A percentile compares a stretch with the other conserved stretches of the same genome.
Conservation (phyloP, 2,329 filamentous ascomycete species). For the Aspergillus sp. region DNA sequence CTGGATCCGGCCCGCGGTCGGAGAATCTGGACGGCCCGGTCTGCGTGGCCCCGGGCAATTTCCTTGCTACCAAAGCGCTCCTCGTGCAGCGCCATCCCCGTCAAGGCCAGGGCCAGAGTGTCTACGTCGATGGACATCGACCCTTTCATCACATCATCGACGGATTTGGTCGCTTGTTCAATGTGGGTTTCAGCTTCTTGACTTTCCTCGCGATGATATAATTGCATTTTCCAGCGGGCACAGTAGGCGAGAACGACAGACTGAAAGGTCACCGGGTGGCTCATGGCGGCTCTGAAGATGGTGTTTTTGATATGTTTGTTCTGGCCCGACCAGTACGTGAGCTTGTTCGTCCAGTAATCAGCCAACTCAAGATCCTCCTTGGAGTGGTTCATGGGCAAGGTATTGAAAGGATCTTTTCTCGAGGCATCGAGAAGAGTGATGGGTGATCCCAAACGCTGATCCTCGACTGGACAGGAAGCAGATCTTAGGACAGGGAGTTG, state of each 20-base stretch:
- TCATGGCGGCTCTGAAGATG: slow-evolving; percentile 35
- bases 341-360: slow-evolving; percentile 35
- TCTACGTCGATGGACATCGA: slow-evolving; percentile 24
- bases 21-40: slow-evolving; percentile 33
- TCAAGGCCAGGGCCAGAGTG: slow-evolving; percentile 31
- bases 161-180: slow-evolving; percentile 22
- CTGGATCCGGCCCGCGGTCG: slow-evolving; percentile 27
- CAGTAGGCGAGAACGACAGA: slow-evolving; percentile 37
- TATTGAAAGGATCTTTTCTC: slow-evolving; percentile 33
- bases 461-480: slow-evolving; percentile 9
- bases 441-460: slow-evolving; percentile 19
- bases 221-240: slow-evolving; percentile 35
- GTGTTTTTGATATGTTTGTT: slow-evolving; percentile 37
- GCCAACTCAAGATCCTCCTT: slow-evolving; percentile 32
- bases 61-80: slow-evolving; percentile 36
- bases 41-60: slow-evolving; percentile 25
- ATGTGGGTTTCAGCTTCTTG: slow-evolving; percentile 29
- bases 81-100: slow-evolving; percentile 39
- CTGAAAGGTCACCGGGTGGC: slow-evolving; percentile 36
- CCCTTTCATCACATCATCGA: slow-evolving; percentile 27
- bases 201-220: slow-evolving; percentile 23
- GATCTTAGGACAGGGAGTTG: slow-evolving; percentile 13
- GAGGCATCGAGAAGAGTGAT: slow-evolving; percentile 27
- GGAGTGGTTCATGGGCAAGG: slow-evolving; percentile 25
- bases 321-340: slow-evolving; percentile 43